Conservation (phyloP, 176 grass and related monocot genomes). For the Poa annua region DNA sequence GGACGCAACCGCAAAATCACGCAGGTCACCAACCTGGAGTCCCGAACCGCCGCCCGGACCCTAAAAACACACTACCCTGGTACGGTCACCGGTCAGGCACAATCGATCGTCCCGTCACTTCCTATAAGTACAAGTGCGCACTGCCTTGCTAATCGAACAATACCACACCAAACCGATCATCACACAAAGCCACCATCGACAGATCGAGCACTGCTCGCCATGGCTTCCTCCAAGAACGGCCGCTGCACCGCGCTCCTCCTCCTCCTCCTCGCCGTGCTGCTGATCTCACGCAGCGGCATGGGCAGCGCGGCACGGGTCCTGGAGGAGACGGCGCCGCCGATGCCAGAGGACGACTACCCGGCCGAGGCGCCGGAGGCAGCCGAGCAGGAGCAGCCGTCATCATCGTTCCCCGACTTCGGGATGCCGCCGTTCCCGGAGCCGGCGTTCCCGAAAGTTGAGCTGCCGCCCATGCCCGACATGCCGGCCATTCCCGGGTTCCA, state of each 20-base stretch:
- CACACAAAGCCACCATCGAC: not conserved
- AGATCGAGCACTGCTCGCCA: not conserved
- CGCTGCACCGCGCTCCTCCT: constrained; percentile 13
- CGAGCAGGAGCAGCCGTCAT: not conserved
- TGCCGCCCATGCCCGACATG: constrained; percentile 22
- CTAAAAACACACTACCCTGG: not conserved
- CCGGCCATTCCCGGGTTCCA: constrained; percentile 9
- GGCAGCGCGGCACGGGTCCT: constrained; percentile 29
- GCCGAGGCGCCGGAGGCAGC: not conserved
- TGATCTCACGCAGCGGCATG: constrained; percentile 38
- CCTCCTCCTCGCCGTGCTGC: constrained; percentile 33
- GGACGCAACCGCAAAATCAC: constrained; percentile 8
- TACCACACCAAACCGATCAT: not conserved
- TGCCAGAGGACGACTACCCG: constrained; percentile 27
- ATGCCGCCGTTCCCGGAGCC: not conserved
- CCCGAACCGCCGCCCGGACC: not conserved
- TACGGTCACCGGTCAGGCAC: not conserved
- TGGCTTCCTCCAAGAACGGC: constrained; percentile 36
- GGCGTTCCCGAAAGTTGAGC: not conserved
- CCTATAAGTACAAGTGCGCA: constrained; percentile 7
- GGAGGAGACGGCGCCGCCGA: not conserved
- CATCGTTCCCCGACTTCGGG: not conserved
- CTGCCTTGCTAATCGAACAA: not conserved
- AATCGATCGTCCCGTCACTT: not conserved
- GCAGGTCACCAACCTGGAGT: constrained; percentile 2